Conservation (phyloP, 768 basidiomycete genomes). For the Galerina marginata region DNA sequence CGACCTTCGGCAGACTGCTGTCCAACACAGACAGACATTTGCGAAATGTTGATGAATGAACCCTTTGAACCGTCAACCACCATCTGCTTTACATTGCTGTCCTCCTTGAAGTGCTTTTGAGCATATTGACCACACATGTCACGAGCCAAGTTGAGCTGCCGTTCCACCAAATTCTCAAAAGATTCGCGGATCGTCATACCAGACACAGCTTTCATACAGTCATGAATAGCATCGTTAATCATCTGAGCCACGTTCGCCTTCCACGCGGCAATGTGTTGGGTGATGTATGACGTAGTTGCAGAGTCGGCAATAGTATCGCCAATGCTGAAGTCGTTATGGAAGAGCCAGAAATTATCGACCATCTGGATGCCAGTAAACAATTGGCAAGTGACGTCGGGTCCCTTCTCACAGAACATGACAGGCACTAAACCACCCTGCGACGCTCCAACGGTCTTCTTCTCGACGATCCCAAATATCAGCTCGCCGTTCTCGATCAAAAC, state of each 20-base stretch:
- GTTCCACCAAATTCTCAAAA: slow-evolving; percentile 92
- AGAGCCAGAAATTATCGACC: slow-evolving; percentile 98
- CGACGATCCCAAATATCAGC: slow-evolving; percentile 91
- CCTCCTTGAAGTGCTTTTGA: slow-evolving; percentile 97
- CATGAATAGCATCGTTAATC: slow-evolving; percentile 84
- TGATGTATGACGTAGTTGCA: slow-evolving; percentile 87
- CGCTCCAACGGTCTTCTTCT: slow-evolving; percentile 97
- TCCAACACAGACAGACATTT: slow-evolving; percentile 99
- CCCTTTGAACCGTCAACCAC: slow-evolving; percentile 99
- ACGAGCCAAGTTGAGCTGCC: slow-evolving; percentile 92
- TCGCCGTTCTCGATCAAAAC: slow-evolving; percentile 98
- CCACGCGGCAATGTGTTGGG: slow-evolving; percentile 77
- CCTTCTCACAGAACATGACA: slow-evolving; percentile 97
- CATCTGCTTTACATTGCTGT: slow-evolving; percentile 99
- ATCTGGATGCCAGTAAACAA: slow-evolving; percentile 94
- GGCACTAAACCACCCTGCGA: slow-evolving; percentile 94
- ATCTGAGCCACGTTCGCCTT: slow-evolving; percentile 81
- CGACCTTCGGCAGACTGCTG: slow-evolving; percentile 98
- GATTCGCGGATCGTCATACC: slow-evolving; percentile 99
- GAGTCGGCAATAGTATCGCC: slow-evolving; percentile 97
- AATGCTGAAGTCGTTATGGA: slow-evolving; percentile 98
- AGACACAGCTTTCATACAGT: slow-evolving; percentile 86
- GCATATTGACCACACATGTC: slow-evolving; percentile 95
- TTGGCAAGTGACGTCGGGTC: slow-evolving; percentile 86
- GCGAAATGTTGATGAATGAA: slow-evolving; percentile 99